A percentile compares a stretch with the other conserved stretches of the same genome.
Conservation (phyloP, 352 stramenopile genomes). For the Blastocystis sp. region DNA sequence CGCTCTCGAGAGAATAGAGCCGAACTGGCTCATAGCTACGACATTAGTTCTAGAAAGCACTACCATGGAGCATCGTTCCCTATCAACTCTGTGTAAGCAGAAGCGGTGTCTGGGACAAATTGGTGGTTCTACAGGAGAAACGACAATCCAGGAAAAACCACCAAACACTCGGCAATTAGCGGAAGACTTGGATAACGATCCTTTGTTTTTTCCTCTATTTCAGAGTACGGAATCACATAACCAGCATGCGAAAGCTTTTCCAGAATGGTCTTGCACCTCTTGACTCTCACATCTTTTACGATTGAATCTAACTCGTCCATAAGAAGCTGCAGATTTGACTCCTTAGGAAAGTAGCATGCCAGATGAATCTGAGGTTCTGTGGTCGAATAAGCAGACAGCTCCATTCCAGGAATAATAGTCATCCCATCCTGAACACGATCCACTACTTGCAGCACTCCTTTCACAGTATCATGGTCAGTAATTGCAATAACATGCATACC, state of each 20-base stretch:
- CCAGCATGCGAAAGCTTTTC: neutral
- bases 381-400: constrained; percentile 18
- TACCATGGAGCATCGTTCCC: neutral
- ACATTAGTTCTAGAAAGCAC: neutral
- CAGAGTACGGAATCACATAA: constrained; percentile 15
- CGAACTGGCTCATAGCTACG: constrained; percentile 16
- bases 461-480: constrained; percentile 47
- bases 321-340: neutral
- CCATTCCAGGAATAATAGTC: constrained; percentile 5
- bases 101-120: neutral
- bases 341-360: constrained; percentile 8
- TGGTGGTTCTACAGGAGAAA: neutral
- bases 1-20: neutral
- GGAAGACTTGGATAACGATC: constrained; percentile 26
- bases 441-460: neutral
- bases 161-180: constrained; percentile 22
- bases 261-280: constrained; percentile 31
- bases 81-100: neutral
- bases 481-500: neutral
- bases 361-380: constrained; percentile 24
- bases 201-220: constrained; percentile 30
- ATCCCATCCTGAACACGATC: neutral
- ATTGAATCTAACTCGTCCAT: neutral
- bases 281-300: neutral
- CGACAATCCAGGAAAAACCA: neutral